Conservation (phyloP, 139 green algal species). For the Chlorella sp. region DNA sequence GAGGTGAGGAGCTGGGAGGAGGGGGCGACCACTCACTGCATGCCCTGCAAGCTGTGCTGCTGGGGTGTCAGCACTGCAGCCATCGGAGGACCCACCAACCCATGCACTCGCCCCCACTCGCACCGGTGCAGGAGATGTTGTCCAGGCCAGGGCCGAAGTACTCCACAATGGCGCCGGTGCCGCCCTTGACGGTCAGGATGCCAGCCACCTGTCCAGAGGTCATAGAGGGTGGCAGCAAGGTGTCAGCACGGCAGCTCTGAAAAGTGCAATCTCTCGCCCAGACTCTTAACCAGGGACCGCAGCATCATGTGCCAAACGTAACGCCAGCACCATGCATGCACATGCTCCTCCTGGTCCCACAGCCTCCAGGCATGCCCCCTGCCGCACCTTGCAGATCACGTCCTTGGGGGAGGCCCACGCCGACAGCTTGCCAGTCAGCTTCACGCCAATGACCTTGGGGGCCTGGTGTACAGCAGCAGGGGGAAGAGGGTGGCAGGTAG, state of each 20-base stretch:
- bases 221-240: too few species aligned
- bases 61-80: too few species aligned
- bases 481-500: not conserved
- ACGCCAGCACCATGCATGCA: too few species aligned
- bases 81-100: not conserved
- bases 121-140: slow-evolving; percentile 88
- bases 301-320: too few species aligned
- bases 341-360: too few species aligned
- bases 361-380: too few species aligned
- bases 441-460: slow-evolving; percentile 93
- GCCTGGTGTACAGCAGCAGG: not conserved
- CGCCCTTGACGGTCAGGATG: slow-evolving; percentile 96
- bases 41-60: too few species aligned
- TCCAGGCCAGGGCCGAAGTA: slow-evolving; percentile 95
- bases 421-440: slow-evolving; percentile 88
- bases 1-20: too few species aligned
- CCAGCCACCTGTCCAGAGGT: slow-evolving; percentile 74
- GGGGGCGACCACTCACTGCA: too few species aligned
- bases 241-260: too few species aligned
- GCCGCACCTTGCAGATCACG: slow-evolving; percentile 92
- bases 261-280: too few species aligned
- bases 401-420: slow-evolving; percentile 96
- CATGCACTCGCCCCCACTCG: not conserved
- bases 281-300: too few species aligned
- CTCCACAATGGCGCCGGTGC: slow-evolving; percentile 95